Conservation (phyloP, 1,139 yeast genomes). For the Geotrichum candidum region DNA sequence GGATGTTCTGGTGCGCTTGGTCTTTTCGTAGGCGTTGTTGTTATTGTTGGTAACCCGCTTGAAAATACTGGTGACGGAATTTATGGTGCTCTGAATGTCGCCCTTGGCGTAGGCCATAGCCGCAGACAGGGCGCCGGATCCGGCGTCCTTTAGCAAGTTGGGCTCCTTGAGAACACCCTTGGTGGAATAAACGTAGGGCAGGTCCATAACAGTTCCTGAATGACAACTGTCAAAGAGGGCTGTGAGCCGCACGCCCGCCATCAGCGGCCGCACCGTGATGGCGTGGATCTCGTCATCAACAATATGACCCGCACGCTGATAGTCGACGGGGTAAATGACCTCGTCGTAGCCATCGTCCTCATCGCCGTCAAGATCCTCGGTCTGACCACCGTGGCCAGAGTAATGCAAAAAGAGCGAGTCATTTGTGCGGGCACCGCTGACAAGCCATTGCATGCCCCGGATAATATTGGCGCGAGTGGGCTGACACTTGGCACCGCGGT, state of each 20-base stretch:
- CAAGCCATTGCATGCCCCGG: constrained; percentile 89
- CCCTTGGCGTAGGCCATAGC: constrained; percentile 69
- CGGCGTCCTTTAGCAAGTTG: constrained; percentile 77
- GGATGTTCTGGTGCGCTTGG: constrained; percentile 58
- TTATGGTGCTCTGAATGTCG: constrained; percentile 52
- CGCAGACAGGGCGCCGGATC: constrained; percentile 65
- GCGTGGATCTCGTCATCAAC: constrained; percentile 83
- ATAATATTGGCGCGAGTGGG: constrained; percentile 77
- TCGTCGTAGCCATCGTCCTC: constrained; percentile 89
- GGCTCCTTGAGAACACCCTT: constrained; percentile 90
- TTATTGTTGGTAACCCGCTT: constrained; percentile 40
- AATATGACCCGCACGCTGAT: constrained; percentile 63
- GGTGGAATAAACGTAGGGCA: constrained; percentile 85
- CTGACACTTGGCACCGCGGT: constrained; percentile 49
- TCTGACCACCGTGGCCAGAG: constrained; percentile 92
- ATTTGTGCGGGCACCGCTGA: constrained; percentile 71
- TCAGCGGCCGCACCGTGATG: constrained; percentile 69
- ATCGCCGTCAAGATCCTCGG: constrained; percentile 76
- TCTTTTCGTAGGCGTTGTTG: constrained; percentile 38
- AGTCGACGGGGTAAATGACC: constrained; percentile 87
- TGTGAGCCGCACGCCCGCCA: constrained; percentile 78
- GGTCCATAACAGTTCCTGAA: constrained; percentile 83
- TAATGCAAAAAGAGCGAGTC: constrained; percentile 65
- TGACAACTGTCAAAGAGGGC: constrained; percentile 91
- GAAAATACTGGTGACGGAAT: constrained; percentile 46